Evolutionary conservation across 495 filamentous ascomycete genomes (phyloP), one percentile per base, ranked within the genome.

Genomic region (Acidiella bohemica): DNA sequence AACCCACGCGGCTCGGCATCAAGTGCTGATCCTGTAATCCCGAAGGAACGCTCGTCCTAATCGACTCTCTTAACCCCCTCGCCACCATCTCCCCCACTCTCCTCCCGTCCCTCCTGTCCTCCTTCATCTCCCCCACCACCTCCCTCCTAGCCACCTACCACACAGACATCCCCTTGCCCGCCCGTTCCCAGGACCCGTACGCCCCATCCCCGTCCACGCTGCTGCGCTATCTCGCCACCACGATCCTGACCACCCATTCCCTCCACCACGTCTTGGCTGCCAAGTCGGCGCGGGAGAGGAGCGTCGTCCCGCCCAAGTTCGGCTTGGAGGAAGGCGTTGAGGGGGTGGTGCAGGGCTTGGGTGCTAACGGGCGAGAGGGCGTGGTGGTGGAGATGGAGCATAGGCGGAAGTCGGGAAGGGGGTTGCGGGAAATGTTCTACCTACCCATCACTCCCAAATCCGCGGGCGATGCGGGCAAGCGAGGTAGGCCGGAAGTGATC

Each of bases 331-430:
- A 92, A 56, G 72, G 72, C 8, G 64, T 67, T 19, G 82, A 92
- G 48, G 87, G 87, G 22, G 68, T 86, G 10, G 49, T 93, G 0
- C 51, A 79, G 11, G 79, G 81, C 0, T 42, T 78, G 5, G 69
- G 17, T 52, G 62, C 51, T n/a, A 69, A 70, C 26, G 57, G 61
- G 4, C 37, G 44, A 0, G 59, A 67, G 12, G 80, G 78, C 0
- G 58, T 90, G 3, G 84, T 93, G 2, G 48, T 97, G 2, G 77
- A 85, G 46, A 77, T 93, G 72, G 86, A 96, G 59, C 67, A 92
- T 53, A 66, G 92, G 2, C 66, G 87, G 14, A 77, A 81, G 47
- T 82, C 75, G 42, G 90, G 92, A 0, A 67, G 87, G 13, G 74
- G 76, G 0, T 75, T 94, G 7, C 53, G 67, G 16, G 88, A 93